Evolutionary conservation across 345 rosid genomes (phyloP), one percentile per base, ranked within the genome.

Genomic region (Mallotus nudiflorus): DNA sequence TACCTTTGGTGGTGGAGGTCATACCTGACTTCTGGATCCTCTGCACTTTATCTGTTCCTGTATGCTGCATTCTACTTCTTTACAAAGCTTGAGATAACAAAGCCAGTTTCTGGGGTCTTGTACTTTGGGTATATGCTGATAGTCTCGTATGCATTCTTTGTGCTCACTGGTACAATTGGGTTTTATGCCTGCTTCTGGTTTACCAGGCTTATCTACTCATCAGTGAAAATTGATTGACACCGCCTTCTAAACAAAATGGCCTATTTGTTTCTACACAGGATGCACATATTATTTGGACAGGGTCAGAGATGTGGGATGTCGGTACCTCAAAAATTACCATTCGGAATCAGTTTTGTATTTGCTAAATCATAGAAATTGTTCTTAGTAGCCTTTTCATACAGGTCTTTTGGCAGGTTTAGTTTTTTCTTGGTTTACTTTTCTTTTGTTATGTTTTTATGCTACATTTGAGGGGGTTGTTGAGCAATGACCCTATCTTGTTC

Each of bases 1-100:
- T 93, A 93, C 70, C 82, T 77, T 1, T 91, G 97, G 98, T 93
- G 98, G 98, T 93, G 98, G 98, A 93, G 96, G 75, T 89, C 98
- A 16, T 93, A 89, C 82, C 65, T 93, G 67, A 93, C 93, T 2
- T 86, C 98, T 0, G 98, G 98, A 39, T 89, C 98, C 33, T 89
- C 98, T 0, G 96, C 96, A 0, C 78, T 93, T 19, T 93, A 93
- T 69, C 92, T 93, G 65, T 91, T 91, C 83, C 91, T 93, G 67
- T 93, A 91, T 29, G 92, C 98, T 0, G 83, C 82, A 6, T 93
- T 91, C 85, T 93, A 93, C 84, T 91, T 93, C 86, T 91, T 84
- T 82, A 89, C 94, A 0, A 89, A 91, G 85, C 96, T 93, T 3
- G 90, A 93, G 83, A 93, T 93, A 75, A 88, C 96, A 6, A 93